Percentiles rank a stretch among this genome's conserved stretches.
phyloP scores from a whole-genome alignment of 306 rosid species.

The Quercus ilex region DNA sequence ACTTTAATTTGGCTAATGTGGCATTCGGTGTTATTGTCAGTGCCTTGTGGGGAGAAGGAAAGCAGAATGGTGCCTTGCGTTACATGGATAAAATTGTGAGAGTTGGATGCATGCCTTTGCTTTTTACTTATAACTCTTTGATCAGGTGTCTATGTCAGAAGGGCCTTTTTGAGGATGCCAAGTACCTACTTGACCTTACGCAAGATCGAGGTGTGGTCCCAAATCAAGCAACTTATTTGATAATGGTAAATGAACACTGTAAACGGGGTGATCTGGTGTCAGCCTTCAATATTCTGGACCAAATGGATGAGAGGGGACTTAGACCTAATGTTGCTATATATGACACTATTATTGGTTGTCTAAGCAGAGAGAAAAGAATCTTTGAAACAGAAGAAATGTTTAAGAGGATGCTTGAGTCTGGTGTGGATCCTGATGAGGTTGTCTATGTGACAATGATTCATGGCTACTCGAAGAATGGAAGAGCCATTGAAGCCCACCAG shows the following conservation, averaged over 20 bases:
- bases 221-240: conserved; percentile 31
- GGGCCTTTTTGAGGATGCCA: conserved; percentile 31
- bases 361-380: conserved; percentile 23
- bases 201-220: conserved; percentile 28
- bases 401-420: conserved; percentile 38
- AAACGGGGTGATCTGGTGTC: conserved; percentile 25
- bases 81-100: conserved; percentile 25
- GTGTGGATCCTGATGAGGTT: conserved; percentile 36
- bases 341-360: conserved; percentile 35
- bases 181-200: conserved; percentile 30
- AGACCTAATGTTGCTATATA: conserved; percentile 37
- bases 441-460: conserved; percentile 36
- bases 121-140: conserved; percentile 35
- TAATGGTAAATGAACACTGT: conserved; percentile 32
- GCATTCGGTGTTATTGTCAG: conserved; percentile 26
- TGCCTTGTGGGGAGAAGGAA: conserved; percentile 34
- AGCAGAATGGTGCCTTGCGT: conserved; percentile 22
- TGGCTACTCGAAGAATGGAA: conserved; percentile 34
- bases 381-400: conserved; percentile 37
- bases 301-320: conserved; percentile 30
- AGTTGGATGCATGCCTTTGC: conserved; percentile 35
- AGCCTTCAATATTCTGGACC: conserved; percentile 16
- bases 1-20: conserved; percentile 31
- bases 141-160: conserved; percentile 37
- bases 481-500: conserved; percentile 29